Conservation (phyloP, 2,329 filamentous ascomycete genomes). For the Ramularia endophylla region DNA sequence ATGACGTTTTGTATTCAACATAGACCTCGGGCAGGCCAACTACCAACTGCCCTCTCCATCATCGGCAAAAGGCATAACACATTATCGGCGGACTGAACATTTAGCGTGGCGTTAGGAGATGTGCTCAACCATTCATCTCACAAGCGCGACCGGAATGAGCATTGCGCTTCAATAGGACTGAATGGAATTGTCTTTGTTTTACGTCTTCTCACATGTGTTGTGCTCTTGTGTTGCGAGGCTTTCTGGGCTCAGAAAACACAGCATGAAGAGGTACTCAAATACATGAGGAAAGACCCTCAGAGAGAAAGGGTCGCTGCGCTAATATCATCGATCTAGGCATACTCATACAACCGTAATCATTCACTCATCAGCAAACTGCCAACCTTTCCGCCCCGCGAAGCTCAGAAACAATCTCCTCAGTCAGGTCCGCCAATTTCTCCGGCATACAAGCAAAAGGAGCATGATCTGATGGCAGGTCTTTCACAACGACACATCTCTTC, state of each 20-base stretch:
- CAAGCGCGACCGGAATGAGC: constrained; percentile 13
- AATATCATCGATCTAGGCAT: background rate
- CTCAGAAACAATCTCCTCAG: constrained; percentile 8
- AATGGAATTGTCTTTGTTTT: constrained; percentile 5
- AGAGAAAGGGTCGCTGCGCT: background rate
- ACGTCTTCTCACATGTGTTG: too few relatives aligned
- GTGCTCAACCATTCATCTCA: constrained; percentile 23
- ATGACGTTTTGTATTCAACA: constrained; percentile 22
- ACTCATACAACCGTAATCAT: background rate
- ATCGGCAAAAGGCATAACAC: background rate
- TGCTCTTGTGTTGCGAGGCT: background rate
- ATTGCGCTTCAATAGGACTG: constrained; percentile 19
- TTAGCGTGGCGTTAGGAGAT: constrained; percentile 27
- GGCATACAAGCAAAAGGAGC: constrained; percentile 11
- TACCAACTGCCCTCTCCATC: background rate
- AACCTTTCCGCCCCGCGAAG: background rate
- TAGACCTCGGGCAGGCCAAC: constrained; percentile 22
- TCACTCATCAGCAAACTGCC: background rate
- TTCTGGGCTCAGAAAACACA: background rate
- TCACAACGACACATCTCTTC: constrained; percentile 2
- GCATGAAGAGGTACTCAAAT: background rate
- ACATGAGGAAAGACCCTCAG: background rate
- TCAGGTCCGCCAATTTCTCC: constrained; percentile 5
- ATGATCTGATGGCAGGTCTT: constrained; percentile 11
- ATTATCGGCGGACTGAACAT: constrained; percentile 6